Evolutionary conservation across 306 rosid species (phyloP), one percentile per base, ranked within the genome.

Genomic region (Vigna mungo): DNA sequence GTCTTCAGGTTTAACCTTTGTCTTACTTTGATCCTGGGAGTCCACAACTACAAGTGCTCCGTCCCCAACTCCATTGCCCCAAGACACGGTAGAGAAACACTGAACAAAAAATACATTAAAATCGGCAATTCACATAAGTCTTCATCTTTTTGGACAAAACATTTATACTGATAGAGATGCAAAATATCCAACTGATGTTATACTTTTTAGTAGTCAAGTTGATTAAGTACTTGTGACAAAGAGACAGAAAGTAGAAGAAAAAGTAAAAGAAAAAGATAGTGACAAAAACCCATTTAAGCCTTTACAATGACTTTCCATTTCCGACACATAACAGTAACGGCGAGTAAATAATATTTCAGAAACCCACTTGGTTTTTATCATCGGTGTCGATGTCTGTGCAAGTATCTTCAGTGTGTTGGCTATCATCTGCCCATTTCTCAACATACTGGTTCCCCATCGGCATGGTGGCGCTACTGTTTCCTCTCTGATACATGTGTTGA

Each of bases 321-420:
- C 25, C 5, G 5, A 21, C 9, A 11, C 20, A 27, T 14, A 59
- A 59, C 32, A 54, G 15, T 20, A 59, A 59, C 30, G 20, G 6
- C 21, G 20, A 20, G 32, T 1, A 5, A 27, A 14, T 4, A 16
- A 61, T 7, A 16, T 3, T 46, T 6, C 15, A 76, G 59, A 67
- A 41, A 43, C 77, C 25, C 56, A 92, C 97, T 58, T 85, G 93
- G 70, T 74, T 87, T 75, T 82, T 91, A 21, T 91, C 92, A 77
- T 93, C 98, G 3, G 53, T 78, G 56, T 93, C 97, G 3, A 93
- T 78, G 65, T 93, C 97, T 34, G 97, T 93, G 49, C 96, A 93
- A 65, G 91, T 86, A 79, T 91, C 93, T 84, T 88, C 93, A 43
- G 92, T 93, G 74, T 91, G 89, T 59, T 89, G 97, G 74, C 91